Conservation (phyloP, 179 eudicot genomes). For the Actinidia polygama region DNA sequence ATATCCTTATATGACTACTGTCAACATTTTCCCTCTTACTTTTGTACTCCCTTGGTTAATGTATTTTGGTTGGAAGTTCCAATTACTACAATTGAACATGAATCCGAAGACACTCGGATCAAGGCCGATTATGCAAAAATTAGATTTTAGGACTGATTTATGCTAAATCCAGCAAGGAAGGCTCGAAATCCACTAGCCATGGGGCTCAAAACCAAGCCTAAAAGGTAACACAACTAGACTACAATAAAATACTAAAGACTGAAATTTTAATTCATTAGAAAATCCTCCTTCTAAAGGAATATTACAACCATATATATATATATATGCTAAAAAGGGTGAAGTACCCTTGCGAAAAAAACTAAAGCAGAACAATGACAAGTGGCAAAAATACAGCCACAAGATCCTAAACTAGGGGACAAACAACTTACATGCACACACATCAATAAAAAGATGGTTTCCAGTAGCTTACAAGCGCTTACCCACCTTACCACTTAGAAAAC, state of each 20-base stretch:
- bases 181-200: not conserved
- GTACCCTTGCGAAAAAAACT: too few relatives aligned
- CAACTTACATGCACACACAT: too few relatives aligned
- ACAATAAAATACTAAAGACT: not conserved
- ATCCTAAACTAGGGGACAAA: too few relatives aligned
- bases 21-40: too few relatives aligned
- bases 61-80: not conserved
- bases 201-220: not conserved
- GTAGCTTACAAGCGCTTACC: too few relatives aligned
- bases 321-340: too few relatives aligned
- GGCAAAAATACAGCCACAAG: too few relatives aligned
- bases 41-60: too few relatives aligned
- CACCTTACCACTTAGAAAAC: too few relatives aligned
- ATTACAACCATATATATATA: not conserved
- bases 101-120: not conserved
- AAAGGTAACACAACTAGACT: not conserved
- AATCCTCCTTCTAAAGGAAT: not conserved
- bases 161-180: not conserved
- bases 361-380: too few relatives aligned
- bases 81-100: not conserved
- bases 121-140: not conserved
- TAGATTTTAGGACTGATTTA: not conserved
- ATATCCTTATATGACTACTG: too few relatives aligned
- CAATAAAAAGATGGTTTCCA: too few relatives aligned
- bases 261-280: not conserved